Percentiles rank a stretch among this genome's conserved stretches.
Evolutionary conservation across 2,329 filamentous ascomycete genomes (phyloP).

Genomic region (Thielaviopsis punctulata): DNA sequence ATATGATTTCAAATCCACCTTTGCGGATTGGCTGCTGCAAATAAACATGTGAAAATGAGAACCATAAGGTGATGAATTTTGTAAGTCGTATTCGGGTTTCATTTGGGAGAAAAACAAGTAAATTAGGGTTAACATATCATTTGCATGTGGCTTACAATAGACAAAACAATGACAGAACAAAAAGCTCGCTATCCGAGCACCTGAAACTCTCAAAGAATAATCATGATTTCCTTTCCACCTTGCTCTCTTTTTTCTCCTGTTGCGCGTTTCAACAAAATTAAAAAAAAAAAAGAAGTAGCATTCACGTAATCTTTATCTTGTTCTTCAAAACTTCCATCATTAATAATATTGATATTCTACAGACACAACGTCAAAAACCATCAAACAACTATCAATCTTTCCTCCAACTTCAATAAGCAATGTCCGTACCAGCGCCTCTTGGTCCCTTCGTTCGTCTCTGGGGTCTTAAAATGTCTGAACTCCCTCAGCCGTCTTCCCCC

Average conservation of each 20-base stretch:
- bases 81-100: conserved; percentile 5
- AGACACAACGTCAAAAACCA: too few relatives aligned
- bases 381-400: neutral
- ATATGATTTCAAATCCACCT: neutral
- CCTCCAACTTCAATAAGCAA: neutral
- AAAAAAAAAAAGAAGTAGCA: too few relatives aligned
- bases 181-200: conserved; percentile 1
- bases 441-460: conserved; percentile 37
- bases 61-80: neutral
- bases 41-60: neutral
- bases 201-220: conserved; percentile 4
- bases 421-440: conserved; percentile 13
- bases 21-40: neutral
- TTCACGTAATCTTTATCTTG: neutral
- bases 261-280: too few relatives aligned
- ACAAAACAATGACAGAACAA: neutral
- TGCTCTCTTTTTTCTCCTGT: too few relatives aligned
- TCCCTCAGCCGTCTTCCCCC: conserved; percentile 26
- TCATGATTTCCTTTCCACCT: neutral
- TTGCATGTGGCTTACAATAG: neutral
- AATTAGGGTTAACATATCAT: neutral
- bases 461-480: conserved; percentile 30
- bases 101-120: neutral
- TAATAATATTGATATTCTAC: neutral
- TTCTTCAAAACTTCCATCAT: neutral